These are phyloP conservation scores for Suaeda aralocaspica DNA, from an alignment of 148 eudicot genomes.

Conservation along the genomic window DNA sequence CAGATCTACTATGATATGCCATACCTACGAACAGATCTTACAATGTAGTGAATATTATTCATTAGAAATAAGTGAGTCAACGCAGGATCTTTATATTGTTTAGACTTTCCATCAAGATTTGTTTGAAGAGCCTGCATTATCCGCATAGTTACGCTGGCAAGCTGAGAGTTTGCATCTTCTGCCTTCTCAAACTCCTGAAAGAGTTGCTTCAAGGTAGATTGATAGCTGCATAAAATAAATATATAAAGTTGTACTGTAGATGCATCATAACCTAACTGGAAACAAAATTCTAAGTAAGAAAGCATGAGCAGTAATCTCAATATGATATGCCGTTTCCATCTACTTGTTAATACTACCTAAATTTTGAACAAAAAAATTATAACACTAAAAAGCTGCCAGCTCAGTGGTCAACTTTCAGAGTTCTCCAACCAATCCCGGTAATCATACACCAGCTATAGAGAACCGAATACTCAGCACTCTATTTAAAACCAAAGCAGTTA, in stretches of 20 bases:
- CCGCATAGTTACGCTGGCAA: conserved; percentile 84
- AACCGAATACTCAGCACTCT: not conserved
- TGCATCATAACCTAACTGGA: not conserved
- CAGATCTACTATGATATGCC: conserved; percentile 2
- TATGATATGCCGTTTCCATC: not conserved
- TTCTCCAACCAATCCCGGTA: not conserved
- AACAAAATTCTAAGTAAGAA: not conserved
- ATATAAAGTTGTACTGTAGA: conserved; percentile 8
- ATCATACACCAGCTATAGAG: not conserved
- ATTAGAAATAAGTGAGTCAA: conserved; percentile 85
- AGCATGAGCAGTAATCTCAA: not conserved
- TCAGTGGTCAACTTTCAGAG: not conserved
- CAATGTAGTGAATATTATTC: conserved; percentile 97
- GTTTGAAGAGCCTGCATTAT: conserved; percentile 98
- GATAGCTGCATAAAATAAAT: conserved; percentile 55
- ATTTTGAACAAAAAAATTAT: not conserved
- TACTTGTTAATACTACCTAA: not conserved
- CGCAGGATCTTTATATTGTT: conserved; percentile 89
- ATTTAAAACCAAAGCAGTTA: not conserved
- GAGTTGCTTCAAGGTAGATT: conserved; percentile 92
- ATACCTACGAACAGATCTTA: conserved; percentile 97
- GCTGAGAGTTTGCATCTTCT: conserved; percentile 66
- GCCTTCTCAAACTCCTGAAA: conserved; percentile 82
- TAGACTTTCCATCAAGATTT: conserved; percentile 91
- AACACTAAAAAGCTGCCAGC: not conserved